These are phyloP conservation scores for Fulvia fulva DNA, from an alignment of 2,329 filamentous ascomycete genomes.

Conservation along the genomic window DNA sequence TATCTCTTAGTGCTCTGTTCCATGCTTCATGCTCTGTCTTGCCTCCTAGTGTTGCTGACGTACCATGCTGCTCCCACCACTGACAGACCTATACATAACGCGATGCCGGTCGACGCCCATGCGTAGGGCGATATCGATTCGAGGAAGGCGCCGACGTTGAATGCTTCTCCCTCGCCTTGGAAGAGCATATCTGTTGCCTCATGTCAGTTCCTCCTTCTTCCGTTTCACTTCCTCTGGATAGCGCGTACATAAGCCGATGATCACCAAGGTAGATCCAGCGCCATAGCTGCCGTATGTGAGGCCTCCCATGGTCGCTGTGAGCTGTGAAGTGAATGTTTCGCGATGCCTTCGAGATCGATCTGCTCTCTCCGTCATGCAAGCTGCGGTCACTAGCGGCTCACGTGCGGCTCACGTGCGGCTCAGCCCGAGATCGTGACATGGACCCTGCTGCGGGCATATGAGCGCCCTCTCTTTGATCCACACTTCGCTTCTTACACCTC, in stretches of 20 bases:
- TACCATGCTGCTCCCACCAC: constrained; percentile 97
- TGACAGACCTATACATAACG: constrained; percentile 90
- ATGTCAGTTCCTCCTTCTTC: constrained; percentile 25
- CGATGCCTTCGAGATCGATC: constrained; percentile 9
- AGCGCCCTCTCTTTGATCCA: constrained; percentile 1
- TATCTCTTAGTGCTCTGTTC: constrained; percentile 18
- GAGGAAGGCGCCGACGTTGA: constrained; percentile 95
- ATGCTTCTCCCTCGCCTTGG: constrained; percentile 89
- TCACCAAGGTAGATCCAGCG: constrained; percentile 31
- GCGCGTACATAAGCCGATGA: constrained; percentile 38
- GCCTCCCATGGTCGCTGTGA: constrained; percentile 27
- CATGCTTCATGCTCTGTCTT: neutral
- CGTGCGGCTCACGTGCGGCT: no score
- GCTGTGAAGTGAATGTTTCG: constrained; percentile 8
- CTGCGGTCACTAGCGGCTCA: constrained; percentile 9
- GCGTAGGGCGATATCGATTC: constrained; percentile 90
- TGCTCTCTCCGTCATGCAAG: constrained; percentile 14
- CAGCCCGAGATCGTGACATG: neutral
- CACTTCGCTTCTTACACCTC: constrained; percentile 12
- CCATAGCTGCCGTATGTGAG: constrained; percentile 37
- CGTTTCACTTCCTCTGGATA: neutral
- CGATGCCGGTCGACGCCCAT: constrained; percentile 88
- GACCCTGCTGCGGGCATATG: neutral
- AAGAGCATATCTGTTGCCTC: constrained; percentile 84
- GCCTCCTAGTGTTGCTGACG: neutral